These are phyloP conservation scores for Calonectria naviculata DNA, from an alignment of 2,329 filamentous ascomycete genomes.

Conservation along the genomic window DNA sequence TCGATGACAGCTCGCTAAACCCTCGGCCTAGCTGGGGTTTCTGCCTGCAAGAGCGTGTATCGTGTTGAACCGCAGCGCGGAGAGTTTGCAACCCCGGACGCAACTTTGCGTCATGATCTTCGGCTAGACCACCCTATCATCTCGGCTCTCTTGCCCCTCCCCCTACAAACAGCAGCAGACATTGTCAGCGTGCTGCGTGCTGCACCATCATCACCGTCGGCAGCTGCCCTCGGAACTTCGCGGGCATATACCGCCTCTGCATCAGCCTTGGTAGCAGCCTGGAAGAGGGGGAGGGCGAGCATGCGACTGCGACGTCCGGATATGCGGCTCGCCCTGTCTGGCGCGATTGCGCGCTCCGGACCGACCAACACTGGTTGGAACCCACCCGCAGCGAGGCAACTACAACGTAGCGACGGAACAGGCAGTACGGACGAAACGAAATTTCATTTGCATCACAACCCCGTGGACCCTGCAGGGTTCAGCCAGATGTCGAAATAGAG, in stretches of 20 bases:
- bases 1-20: conserved; percentile 3
- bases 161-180: neutral
- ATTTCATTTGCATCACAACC: neutral
- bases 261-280: neutral
- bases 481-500: conserved; percentile 30
- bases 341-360: neutral
- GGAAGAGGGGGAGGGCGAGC: neutral
- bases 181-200: conserved; percentile 5
- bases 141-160: conserved; percentile 2
- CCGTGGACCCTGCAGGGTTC: neutral
- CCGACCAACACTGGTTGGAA: neutral
- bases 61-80: conserved; percentile 10
- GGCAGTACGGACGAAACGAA: conserved; percentile 1
- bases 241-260: conserved; percentile 7
- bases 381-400: neutral
- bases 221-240: conserved; percentile 15
- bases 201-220: conserved; percentile 5
- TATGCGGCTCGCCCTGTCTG: conserved; percentile 11
- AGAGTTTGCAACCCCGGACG: conserved; percentile 18
- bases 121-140: conserved; percentile 15
- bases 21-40: neutral
- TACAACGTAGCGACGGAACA: neutral
- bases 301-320: conserved; percentile 4
- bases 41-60: conserved; percentile 12
- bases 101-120: conserved; percentile 18